Conservation (phyloP, 2,329 filamentous ascomycete species). For the Fusarium sacchari region DNA sequence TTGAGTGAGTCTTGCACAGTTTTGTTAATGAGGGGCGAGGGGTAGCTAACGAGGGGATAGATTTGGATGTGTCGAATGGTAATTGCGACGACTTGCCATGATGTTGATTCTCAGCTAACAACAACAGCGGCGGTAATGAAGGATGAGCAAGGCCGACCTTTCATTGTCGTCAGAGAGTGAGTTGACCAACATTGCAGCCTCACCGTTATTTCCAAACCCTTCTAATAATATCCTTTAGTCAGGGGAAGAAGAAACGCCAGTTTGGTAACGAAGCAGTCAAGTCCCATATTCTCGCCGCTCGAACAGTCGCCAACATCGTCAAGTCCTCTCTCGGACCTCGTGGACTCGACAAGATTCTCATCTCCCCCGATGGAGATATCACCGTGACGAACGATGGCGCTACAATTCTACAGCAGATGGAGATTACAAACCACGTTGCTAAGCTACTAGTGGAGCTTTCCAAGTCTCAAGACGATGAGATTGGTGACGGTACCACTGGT, state of each 20-base stretch:
- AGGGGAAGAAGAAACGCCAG: slow-evolving; percentile 97
- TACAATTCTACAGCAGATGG: slow-evolving; percentile 97
- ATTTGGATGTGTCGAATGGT: slow-evolving; percentile 88
- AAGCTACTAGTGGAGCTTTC: slow-evolving; percentile 97
- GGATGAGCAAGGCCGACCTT: slow-evolving; percentile 96
- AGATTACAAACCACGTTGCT: slow-evolving; percentile 97
- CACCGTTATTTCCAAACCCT: not conserved
- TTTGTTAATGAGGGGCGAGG: slow-evolving; percentile 39
- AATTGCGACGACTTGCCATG: slow-evolving; percentile 46
- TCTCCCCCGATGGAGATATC: slow-evolving; percentile 98
- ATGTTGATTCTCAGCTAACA: slow-evolving; percentile 33
- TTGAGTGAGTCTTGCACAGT: slow-evolving; percentile 50
- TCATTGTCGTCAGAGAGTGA: slow-evolving; percentile 98
- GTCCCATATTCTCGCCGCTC: slow-evolving; percentile 95
- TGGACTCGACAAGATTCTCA: slow-evolving; percentile 98
- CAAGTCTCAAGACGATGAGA: slow-evolving; percentile 98
- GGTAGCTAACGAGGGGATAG: slow-evolving; percentile 60
- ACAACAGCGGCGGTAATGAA: slow-evolving; percentile 79
- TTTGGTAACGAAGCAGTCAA: slow-evolving; percentile 98
- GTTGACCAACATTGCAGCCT: slow-evolving; percentile 50
- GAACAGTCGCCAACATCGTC: slow-evolving; percentile 96
- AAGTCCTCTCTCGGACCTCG: slow-evolving; percentile 96
- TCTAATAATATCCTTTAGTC: slow-evolving; percentile 63
- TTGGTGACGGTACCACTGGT: slow-evolving; percentile 97
- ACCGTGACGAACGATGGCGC: slow-evolving; percentile 99